Evolutionary conservation across 306 rosid species (phyloP).

Genomic region (Lathyrus sativus): DNA sequence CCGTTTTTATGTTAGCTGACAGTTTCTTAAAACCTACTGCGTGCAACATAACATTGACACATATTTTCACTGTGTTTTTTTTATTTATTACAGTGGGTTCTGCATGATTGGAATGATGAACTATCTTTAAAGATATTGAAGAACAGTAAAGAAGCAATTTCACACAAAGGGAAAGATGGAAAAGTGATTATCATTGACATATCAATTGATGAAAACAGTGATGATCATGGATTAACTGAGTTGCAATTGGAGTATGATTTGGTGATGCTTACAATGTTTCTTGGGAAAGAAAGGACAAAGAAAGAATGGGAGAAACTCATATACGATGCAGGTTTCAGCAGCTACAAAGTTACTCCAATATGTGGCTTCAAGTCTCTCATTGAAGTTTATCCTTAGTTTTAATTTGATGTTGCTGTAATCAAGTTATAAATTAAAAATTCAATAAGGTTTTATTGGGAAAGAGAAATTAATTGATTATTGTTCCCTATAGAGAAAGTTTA

Average conservation of each 20-base stretch:
- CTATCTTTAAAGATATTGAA: conserved; percentile 47
- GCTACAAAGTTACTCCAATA: conserved; percentile 43
- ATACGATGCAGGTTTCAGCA: conserved; percentile 52
- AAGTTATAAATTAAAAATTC: too few relatives aligned
- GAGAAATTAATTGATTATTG: background rate
- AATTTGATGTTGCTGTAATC: too few relatives aligned
- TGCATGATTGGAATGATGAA: conserved; percentile 53
- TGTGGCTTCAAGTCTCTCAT: conserved; percentile 57
- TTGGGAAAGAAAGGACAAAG: conserved; percentile 46
- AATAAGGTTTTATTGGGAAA: too few relatives aligned
- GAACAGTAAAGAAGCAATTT: conserved; percentile 56
- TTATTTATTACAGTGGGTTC: conserved; percentile 37
- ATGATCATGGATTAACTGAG: conserved; percentile 38
- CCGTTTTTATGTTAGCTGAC: too few relatives aligned
- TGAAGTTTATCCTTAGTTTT: conserved; percentile 55
- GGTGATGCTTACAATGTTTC: conserved; percentile 45
- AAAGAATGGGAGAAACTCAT: conserved; percentile 61
- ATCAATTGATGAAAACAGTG: conserved; percentile 42
- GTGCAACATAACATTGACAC: too few relatives aligned
- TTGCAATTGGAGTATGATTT: conserved; percentile 49
- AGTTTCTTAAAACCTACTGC: too few relatives aligned
- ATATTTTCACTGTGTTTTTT: too few relatives aligned
- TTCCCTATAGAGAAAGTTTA: background rate
- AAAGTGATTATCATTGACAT: conserved; percentile 60
- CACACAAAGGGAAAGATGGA: conserved; percentile 43